A percentile compares a stretch with the other conserved stretches of the same genome.
Evolutionary conservation across 202 grass and related monocot species (phyloP).

Genomic region (Zoysia matrella): DNA sequence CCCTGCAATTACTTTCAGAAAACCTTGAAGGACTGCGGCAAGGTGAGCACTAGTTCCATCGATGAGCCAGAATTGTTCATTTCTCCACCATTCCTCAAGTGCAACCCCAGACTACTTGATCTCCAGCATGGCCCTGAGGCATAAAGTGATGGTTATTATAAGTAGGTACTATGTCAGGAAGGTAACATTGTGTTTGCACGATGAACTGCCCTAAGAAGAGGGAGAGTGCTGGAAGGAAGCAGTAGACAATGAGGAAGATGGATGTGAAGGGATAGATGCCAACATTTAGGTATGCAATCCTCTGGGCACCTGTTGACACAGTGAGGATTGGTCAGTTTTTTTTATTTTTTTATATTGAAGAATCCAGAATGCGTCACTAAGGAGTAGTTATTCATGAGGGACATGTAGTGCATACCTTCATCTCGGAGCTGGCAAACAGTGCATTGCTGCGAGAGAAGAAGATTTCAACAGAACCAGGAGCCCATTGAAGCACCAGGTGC

Average conservation of each 20-base stretch:
- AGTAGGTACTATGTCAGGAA: conserved; percentile 85
- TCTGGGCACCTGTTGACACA: conserved; percentile 63
- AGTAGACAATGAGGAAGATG: background rate
- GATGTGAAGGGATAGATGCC: no score
- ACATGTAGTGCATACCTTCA: conserved; percentile 64
- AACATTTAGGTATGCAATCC: conserved; percentile 56
- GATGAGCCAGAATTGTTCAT: conserved; percentile 99
- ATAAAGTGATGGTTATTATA: conserved; percentile 82
- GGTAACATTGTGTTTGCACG: conserved; percentile 85
- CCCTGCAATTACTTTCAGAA: conserved; percentile 94
- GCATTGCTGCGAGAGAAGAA: conserved; percentile 99
- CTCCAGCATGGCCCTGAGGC: conserved; percentile 88
- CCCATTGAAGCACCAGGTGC: conserved; percentile 96
- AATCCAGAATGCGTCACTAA: conserved; percentile 16
- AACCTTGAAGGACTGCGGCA: conserved; percentile 85
- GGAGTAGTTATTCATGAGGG: conserved; percentile 8
- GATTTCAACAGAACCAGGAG: conserved; percentile 92
- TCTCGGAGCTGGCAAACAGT: conserved; percentile 77
- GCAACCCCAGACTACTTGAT: conserved; percentile 97
- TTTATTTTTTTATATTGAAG: conserved; percentile 20
- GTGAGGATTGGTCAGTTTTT: conserved; percentile 17
- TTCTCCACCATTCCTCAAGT: conserved; percentile 97
- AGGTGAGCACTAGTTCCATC: conserved; percentile 96
- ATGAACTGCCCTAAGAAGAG: conserved; percentile 99
- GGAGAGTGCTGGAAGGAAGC: conserved; percentile 97